Base-by-base conservation (phyloP, 1,284 basidiomycete genomes). In the Trichosporon sp. region DNA sequence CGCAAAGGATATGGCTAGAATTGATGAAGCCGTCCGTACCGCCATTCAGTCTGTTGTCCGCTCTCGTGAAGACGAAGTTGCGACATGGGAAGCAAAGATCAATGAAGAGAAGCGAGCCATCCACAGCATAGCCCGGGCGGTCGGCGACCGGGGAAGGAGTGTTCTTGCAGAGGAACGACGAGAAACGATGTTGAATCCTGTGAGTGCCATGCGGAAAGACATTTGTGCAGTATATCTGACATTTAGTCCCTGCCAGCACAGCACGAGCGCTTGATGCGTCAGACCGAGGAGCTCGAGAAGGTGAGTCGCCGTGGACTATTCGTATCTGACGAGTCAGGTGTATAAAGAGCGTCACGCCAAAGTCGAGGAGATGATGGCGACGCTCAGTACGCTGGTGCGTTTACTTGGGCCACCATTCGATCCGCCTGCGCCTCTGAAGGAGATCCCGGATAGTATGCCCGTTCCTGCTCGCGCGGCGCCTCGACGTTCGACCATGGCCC, bases 1-100 rank as follows among this genome's bases (percentile, higher is more conserved):
- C 38, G 73, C 78, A 21, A 76, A 77, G 4, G 82, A 83, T 69
- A 71, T 77, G 61, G 72, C 76, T 6, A 70, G 78, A 6, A 83
- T 83, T 54, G 82, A 82, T 67, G 76, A 78, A 0, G 81, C 80
- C 2, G 80, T 83, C 67, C 74, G 75, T 32, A 75, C 74, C 2
- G 81, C 80, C 1, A 80, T 83, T 38, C 74, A 76, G 1, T 75
- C 77, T 1, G 75, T 83, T 38, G 76, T 83, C 2, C 71, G 79
- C 3, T 77, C 79, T 19, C 68, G 81, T 21, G 82, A 83, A 66
- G 75, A 75, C 12, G 79, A 83, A 71, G 82, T 83, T n/a, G 79
- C 81, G 16, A 70, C 71, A 8, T 79, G 80, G 75, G 77, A 78
- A 69, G 78, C 78, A 64, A 75, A 74, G 54, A 81, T 81, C 14